Evolutionary conservation across 192 early-diverging fungal species (phyloP).

Genomic region (Umbelopsis sp.): DNA sequence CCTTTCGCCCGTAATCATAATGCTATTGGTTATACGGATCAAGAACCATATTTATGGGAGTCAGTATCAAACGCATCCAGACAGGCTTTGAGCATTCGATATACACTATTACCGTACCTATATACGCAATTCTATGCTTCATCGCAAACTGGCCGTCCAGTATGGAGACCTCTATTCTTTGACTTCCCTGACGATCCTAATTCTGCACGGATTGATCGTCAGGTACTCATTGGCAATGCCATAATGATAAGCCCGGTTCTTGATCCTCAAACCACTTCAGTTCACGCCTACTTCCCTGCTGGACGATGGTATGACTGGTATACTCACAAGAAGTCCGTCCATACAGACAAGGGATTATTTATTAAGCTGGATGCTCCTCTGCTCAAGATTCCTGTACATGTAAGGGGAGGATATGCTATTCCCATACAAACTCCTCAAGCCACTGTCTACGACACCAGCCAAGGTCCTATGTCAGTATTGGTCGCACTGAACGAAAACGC

Average conservation of each 20-base stretch:
- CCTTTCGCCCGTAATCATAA: conserved; percentile 64
- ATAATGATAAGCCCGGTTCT: conserved; percentile 64
- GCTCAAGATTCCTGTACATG: conserved; percentile 60
- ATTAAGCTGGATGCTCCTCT: conserved; percentile 46
- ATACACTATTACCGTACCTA: conserved; percentile 60
- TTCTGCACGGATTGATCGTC: conserved; percentile 50
- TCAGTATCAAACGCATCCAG: conserved; percentile 57
- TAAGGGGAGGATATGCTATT: conserved; percentile 60
- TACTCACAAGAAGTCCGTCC: conserved; percentile 33
- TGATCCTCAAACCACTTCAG: conserved; percentile 42
- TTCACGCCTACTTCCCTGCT: conserved; percentile 63
- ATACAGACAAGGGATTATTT: neutral
- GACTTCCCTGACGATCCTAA: conserved; percentile 40
- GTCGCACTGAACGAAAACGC: conserved; percentile 53
- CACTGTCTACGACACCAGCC: conserved; percentile 48
- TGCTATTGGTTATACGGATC: conserved; percentile 40
- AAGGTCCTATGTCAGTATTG: conserved; percentile 45
- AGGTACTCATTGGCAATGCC: conserved; percentile 58
- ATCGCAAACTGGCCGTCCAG: conserved; percentile 49
- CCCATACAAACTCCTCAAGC: conserved; percentile 49
- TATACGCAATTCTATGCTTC: conserved; percentile 58
- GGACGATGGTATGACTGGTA: conserved; percentile 68
- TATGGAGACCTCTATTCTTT: conserved; percentile 60
- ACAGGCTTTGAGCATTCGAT: conserved; percentile 55
- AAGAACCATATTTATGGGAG: conserved; percentile 65